Evolutionary conservation across 2,329 filamentous ascomycete species (phyloP).

Genomic region (Botrytis tulipae): DNA sequence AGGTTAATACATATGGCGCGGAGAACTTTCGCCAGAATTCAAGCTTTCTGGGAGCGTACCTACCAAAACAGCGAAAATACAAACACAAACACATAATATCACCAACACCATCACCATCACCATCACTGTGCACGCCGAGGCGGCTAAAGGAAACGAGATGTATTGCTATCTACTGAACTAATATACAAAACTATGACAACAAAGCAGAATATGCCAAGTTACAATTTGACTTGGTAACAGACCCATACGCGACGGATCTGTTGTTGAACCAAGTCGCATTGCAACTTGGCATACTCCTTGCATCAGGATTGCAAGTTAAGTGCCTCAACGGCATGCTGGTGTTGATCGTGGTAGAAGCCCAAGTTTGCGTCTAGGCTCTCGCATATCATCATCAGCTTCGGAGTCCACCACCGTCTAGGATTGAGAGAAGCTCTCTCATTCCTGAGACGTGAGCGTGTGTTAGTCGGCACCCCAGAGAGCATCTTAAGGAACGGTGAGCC

Average conservation of each 20-base stretch:
- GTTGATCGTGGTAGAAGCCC: not conserved
- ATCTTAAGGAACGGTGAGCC: too few species aligned
- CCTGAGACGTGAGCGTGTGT: not conserved
- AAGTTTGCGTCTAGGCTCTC: not conserved
- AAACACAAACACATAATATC: not conserved
- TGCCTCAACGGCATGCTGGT: not conserved
- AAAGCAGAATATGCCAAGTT: not conserved
- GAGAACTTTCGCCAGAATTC: not conserved
- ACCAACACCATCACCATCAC: not conserved
- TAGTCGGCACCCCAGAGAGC: not conserved
- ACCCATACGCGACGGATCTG: slow-evolving; percentile 58
- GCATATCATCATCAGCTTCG: not conserved
- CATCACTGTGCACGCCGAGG: not conserved
- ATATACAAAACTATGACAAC: not conserved
- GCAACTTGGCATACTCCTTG: slow-evolving; percentile 57
- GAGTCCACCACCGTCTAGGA: too few species aligned
- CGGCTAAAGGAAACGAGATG: not conserved
- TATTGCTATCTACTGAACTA: not conserved
- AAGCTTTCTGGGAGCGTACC: not conserved
- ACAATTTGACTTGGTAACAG: slow-evolving; percentile 21
- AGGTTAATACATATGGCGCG: not conserved
- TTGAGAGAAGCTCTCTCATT: not conserved
- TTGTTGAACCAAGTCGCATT: slow-evolving; percentile 61
- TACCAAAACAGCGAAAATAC: not conserved
- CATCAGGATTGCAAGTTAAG: not conserved